Conservation (phyloP, 225 moss, liverwort and hornwort genomes). For the Anthoceros angustus region DNA sequence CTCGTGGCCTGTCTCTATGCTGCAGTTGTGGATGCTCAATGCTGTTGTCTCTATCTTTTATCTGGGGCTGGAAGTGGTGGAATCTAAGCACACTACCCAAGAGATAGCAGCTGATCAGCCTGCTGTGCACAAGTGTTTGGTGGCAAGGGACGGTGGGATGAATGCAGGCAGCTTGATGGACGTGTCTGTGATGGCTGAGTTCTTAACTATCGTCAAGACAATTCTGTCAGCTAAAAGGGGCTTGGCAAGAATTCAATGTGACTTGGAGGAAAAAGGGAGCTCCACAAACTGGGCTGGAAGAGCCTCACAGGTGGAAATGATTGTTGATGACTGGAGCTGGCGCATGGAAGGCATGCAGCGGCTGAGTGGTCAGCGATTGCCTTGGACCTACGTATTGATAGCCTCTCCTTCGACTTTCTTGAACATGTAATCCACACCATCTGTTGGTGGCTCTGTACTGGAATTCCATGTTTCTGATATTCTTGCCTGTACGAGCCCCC, state of each 20-base stretch:
- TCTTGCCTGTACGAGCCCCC: not conserved
- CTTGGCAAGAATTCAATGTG: slow-evolving; percentile 31
- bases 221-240: no score
- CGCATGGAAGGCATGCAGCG: slow-evolving; percentile 69
- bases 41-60: not conserved
- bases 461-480: not conserved
- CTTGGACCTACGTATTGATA: slow-evolving; percentile 66
- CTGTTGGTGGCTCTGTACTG: not conserved
- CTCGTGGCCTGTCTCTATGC: not conserved
- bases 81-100: not conserved
- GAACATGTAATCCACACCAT: slow-evolving; percentile 44
- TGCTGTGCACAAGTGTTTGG: not conserved
- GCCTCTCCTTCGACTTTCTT: slow-evolving; percentile 82
- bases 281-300: slow-evolving; percentile 46
- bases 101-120: not conserved
- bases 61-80: not conserved
- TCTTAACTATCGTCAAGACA: no score
- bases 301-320: slow-evolving; percentile 37
- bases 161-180: no score
- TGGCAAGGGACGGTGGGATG: no score
- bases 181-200: no score
- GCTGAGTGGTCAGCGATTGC: slow-evolving; percentile 50
- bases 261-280: slow-evolving; percentile 38
- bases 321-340: slow-evolving; percentile 95
- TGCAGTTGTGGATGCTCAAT: slow-evolving; percentile 2